Evolutionary conservation across 768 basidiomycete species (phyloP).

Genomic region (Suillus spraguei): DNA sequence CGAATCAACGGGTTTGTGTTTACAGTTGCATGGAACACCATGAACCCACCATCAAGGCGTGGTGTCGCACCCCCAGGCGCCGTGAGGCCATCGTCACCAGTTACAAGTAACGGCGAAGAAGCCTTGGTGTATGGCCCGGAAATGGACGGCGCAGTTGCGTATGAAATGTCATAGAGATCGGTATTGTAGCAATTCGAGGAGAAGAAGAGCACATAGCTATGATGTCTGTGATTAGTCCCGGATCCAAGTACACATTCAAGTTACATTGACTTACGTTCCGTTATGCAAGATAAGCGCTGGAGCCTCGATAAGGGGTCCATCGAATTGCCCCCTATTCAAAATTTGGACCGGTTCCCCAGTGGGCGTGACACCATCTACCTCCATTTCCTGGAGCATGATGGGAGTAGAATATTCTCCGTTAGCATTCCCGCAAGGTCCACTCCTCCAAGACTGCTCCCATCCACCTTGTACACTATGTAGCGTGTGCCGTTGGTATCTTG

Average conservation of each 20-base stretch:
- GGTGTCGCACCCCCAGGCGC: slow-evolving; percentile 24
- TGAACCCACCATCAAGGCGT: slow-evolving; percentile 15
- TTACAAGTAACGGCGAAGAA: slow-evolving; percentile 24
- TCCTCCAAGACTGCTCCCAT: slow-evolving; percentile 28
- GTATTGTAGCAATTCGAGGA: slow-evolving; percentile 31
- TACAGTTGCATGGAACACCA: slow-evolving; percentile 19
- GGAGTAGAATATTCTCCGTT: slow-evolving; percentile 27
- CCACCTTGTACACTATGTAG: slow-evolving; percentile 33
- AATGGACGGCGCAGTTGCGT: slow-evolving; percentile 31
- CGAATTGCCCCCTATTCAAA: slow-evolving; percentile 25
- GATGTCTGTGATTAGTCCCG: neutral
- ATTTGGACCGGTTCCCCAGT: slow-evolving; percentile 26
- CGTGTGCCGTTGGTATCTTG: slow-evolving; percentile 26
- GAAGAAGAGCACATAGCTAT: slow-evolving; percentile 31
- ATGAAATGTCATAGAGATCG: slow-evolving; percentile 30
- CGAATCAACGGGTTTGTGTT: slow-evolving; percentile 16
- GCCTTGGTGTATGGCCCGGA: slow-evolving; percentile 35
- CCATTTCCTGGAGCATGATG: slow-evolving; percentile 32
- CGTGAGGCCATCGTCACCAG: slow-evolving; percentile 19
- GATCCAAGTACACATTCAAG: neutral
- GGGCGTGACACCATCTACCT: slow-evolving; percentile 26
- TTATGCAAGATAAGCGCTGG: slow-evolving; percentile 25
- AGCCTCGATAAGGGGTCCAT: slow-evolving; percentile 35
- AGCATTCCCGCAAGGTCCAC: slow-evolving; percentile 26
- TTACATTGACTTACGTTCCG: slow-evolving; percentile 16